Evolutionary conservation across 1,284 basidiomycete genomes (phyloP), one percentile per base, ranked within the genome.

Genomic region (Malassezia restricta): DNA sequence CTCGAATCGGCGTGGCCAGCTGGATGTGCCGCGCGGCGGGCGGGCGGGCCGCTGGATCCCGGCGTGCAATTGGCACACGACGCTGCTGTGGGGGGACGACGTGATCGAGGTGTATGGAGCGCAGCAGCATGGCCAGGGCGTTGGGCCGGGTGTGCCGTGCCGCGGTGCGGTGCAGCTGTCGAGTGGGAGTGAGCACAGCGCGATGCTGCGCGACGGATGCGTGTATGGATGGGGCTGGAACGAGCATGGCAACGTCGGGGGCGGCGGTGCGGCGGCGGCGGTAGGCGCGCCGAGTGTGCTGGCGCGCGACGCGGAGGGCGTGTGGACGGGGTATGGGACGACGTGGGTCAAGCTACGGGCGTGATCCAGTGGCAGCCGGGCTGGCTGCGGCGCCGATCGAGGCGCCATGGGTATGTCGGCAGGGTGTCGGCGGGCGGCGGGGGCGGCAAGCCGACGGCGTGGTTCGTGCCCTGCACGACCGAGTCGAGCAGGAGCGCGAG

Each of bases 331-430:
- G 17, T 43, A 42, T 28, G 45, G 38, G 12, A 53, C 44, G 12
- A 53, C 39, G 12, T 49, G 38, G 33, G 24, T 43, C 30, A 14
- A 8, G 28, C 42, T 20, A 63, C 40, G 8, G 63, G 65, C 3
- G 57, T 28, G 14, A 71, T 54, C 68, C 67, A 71, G 38, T 66
- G 59, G 30, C 63, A 20, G 6, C 68, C 68, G 0, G 68, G 66
- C 6, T 62, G 40, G 7, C 56, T 57, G 9, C 68, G 57, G 17
- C 67, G 65, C 15, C 68, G 48, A 7, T 67, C 49, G 35, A 70
- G 56, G 17, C 53, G 49, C 61, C 60, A 69, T 11, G 66, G 64
- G 17, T 42, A 46, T 27, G 43, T 44, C 15, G 43, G 8, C 1
- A 12, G 43, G 2, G 30, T 17, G 12, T 14, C 47, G 30, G 35